phyloP scores from a whole-genome alignment of 768 basidiomycete species.

The Russula lepida region DNA sequence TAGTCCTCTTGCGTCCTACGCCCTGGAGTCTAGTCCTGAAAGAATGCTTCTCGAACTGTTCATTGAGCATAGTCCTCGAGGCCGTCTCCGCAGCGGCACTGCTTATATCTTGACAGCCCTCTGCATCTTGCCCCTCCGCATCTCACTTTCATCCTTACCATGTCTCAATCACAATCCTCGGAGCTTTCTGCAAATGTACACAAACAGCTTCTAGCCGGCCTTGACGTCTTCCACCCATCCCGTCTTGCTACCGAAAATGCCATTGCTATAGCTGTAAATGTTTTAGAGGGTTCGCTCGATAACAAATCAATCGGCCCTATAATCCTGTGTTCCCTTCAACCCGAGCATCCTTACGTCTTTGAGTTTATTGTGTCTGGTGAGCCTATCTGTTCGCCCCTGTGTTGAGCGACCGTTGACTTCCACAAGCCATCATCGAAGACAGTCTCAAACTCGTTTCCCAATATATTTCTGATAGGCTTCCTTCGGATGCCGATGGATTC shows the following conservation, averaged over 20 bases:
- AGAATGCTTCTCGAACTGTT: neutral
- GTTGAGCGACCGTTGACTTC: neutral
- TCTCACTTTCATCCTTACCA: neutral
- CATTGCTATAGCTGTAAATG: neutral
- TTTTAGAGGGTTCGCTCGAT: conserved; percentile 6
- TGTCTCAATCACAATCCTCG: neutral
- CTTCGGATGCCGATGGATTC: neutral
- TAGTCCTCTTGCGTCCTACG: neutral
- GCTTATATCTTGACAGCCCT: neutral
- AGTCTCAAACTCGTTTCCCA: neutral
- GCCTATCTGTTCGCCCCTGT: neutral
- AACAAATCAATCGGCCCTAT: conserved; percentile 5
- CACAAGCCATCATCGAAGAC: neutral
- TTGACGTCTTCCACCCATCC: conserved; percentile 4
- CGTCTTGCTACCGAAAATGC: neutral
- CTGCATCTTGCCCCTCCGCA: neutral
- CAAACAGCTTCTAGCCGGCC: neutral
- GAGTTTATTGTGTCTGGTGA: conserved; percentile 14
- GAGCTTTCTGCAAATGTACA: neutral
- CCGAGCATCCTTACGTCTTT: neutral
- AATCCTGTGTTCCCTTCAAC: neutral
- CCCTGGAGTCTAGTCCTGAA: neutral
- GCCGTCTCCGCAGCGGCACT: conserved; percentile 6
- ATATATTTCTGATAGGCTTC: neutral
- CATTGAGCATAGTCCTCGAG: neutral